Percentiles rank a stretch among this genome's conserved stretches.
Conservation (phyloP, 495 filamentous ascomycete species). For the Tuber magnatum region DNA sequence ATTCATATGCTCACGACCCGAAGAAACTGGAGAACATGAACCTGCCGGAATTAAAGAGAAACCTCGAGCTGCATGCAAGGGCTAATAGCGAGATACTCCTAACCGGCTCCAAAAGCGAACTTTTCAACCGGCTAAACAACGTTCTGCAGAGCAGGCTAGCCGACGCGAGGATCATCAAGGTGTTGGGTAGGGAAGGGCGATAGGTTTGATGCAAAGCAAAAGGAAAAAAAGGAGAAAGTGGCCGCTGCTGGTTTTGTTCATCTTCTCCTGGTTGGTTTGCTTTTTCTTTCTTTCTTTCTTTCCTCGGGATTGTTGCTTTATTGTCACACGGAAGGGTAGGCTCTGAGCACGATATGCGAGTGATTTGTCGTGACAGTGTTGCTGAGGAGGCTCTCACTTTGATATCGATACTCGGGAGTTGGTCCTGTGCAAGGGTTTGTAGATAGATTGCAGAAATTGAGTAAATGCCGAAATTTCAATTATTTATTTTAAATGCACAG, state of each 20-base stretch:
- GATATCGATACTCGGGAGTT: not conserved
- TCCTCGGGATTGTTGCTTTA: not conserved
- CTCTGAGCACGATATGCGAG: not conserved
- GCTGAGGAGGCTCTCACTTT: not conserved
- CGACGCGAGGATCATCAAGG: conserved; percentile 33
- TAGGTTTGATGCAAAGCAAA: not conserved
- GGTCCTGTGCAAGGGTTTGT: not conserved
- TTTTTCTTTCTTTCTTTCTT: not conserved
- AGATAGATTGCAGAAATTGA: not conserved
- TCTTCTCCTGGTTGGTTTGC: not conserved
- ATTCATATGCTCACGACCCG: conserved; percentile 34
- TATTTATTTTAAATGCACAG: not conserved
- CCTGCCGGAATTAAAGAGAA: conserved; percentile 36
- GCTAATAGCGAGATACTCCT: conserved; percentile 37
- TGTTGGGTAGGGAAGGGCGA: conserved; percentile 27
- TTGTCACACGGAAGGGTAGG: not conserved
- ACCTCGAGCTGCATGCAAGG: conserved; percentile 40
- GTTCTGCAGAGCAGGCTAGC: conserved; percentile 38
- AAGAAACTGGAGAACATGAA: conserved; percentile 29
- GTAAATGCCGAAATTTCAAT: not conserved
- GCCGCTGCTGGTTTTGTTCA: not conserved
- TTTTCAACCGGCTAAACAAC: conserved; percentile 29
- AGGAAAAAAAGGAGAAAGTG: not conserved
- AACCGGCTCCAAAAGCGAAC: conserved; percentile 38
- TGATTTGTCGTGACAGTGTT: not conserved